Evolutionary conservation across 2,329 filamentous ascomycete genomes (phyloP).

Genomic region (Colletotrichum filicis): DNA sequence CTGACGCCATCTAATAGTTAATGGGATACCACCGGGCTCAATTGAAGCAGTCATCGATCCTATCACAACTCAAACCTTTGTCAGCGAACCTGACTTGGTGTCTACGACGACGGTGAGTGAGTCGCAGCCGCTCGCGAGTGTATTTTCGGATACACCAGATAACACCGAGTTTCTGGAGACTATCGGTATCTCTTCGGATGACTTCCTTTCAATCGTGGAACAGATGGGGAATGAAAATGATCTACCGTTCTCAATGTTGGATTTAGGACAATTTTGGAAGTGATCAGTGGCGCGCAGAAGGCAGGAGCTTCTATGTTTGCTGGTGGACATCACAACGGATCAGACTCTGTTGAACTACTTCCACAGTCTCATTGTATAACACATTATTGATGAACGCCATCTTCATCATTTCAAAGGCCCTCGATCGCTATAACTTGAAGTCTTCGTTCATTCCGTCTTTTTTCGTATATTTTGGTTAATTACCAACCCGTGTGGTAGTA

Average conservation of each 20-base stretch:
- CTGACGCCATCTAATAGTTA: no score
- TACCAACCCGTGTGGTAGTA: constrained; percentile 10
- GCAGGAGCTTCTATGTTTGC: background rate
- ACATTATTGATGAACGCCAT: background rate
- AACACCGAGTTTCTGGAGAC: constrained; percentile 47
- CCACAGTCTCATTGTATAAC: background rate
- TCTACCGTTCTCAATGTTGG: background rate
- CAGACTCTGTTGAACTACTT: background rate
- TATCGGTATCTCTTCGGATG: constrained; percentile 51
- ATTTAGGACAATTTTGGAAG: constrained; percentile 12
- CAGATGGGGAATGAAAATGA: constrained; percentile 41
- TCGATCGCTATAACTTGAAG: background rate
- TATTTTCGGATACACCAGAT: constrained; percentile 28
- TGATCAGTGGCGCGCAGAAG: no score
- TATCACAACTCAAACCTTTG: background rate
- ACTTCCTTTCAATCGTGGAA: constrained; percentile 50
- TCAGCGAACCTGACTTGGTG: background rate
- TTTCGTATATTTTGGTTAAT: background rate
- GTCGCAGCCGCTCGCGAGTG: background rate
- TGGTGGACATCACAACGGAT: no score
- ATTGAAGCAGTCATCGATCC: background rate
- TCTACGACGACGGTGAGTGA: constrained; percentile 6
- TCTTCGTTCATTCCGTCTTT: no score
- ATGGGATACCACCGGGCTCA: constrained; percentile 10
- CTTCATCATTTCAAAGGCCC: background rate